Conservation (phyloP, 345 rosid genomes). For the Melastoma malabathricum region DNA sequence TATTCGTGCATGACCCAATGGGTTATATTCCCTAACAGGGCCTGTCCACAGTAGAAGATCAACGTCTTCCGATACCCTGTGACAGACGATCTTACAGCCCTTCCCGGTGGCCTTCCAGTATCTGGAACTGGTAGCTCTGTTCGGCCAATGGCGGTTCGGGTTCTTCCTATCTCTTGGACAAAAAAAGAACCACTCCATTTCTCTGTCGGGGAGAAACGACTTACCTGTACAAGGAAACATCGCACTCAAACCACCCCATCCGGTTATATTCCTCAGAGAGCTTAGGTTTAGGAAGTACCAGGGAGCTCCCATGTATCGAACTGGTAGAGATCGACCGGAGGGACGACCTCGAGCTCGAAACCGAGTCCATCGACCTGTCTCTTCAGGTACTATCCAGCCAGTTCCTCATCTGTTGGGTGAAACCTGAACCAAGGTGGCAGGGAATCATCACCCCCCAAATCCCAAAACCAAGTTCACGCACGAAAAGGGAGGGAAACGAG, state of each 20-base stretch:
- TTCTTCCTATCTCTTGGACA: conserved; percentile 75
- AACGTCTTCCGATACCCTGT: conserved; percentile 64
- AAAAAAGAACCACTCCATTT: conserved; percentile 92
- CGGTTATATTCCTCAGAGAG: not conserved
- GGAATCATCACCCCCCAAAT: conserved; percentile 34
- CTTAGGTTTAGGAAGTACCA: conserved; percentile 26
- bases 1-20: conserved; percentile 88
- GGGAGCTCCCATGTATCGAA: conserved; percentile 96
- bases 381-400: conserved; percentile 72
- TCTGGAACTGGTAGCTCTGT: conserved; percentile 80
- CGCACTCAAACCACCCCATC: not conserved
- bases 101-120: conserved; percentile 96
- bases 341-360: conserved; percentile 79
- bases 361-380: conserved; percentile 53
- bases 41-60: conserved; percentile 67
- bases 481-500: not conserved
- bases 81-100: conserved; percentile 45
- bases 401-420: conserved; percentile 85
- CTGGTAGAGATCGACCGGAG: conserved; percentile 69
- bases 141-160: conserved; percentile 69
- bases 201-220: conserved; percentile 64
- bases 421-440: conserved; percentile 90
- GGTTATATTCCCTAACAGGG: conserved; percentile 66
- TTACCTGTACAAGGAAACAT: conserved; percentile 34
- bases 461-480: no score